phyloP scores from a whole-genome alignment of 2,329 filamentous ascomycete genomes.

The Aureobasidium melanogenum region DNA sequence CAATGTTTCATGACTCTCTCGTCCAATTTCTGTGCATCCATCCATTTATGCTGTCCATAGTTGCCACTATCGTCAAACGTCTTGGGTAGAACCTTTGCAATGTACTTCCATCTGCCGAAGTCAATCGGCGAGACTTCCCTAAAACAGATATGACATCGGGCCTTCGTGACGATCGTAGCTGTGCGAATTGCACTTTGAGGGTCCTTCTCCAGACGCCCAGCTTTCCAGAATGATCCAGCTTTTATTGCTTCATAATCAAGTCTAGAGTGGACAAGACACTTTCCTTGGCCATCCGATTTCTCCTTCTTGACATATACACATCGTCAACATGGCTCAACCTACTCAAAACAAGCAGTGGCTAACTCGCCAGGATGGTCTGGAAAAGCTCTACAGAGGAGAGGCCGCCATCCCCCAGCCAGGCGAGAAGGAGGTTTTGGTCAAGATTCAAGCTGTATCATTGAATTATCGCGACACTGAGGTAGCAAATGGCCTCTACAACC shows the following conservation, averaged over 20 bases:
- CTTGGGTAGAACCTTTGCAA: too few species aligned
- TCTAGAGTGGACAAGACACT: neutral
- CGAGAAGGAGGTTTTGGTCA: constrained; percentile 38
- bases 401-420: constrained; percentile 15
- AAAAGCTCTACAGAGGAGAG: constrained; percentile 28
- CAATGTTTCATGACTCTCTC: neutral
- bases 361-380: constrained; percentile 34
- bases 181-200: too few species aligned
- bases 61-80: neutral
- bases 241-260: constrained; percentile 4
- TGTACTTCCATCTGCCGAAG: neutral
- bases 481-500: constrained; percentile 56
- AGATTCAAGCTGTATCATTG: constrained; percentile 43
- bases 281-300: neutral
- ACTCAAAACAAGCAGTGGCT: constrained; percentile 31
- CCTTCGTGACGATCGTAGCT: neutral
- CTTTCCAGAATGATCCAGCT: neutral
- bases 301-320: neutral
- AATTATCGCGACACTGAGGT: constrained; percentile 52
- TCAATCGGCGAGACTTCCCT: neutral
- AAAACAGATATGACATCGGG: neutral
- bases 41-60: neutral
- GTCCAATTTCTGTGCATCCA: neutral
- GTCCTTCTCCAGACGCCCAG: neutral
- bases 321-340: constrained; percentile 13